These are phyloP conservation scores for Guadua angustifolia DNA, from an alignment of 176 grass and related monocot species.

Conservation along the genomic window DNA sequence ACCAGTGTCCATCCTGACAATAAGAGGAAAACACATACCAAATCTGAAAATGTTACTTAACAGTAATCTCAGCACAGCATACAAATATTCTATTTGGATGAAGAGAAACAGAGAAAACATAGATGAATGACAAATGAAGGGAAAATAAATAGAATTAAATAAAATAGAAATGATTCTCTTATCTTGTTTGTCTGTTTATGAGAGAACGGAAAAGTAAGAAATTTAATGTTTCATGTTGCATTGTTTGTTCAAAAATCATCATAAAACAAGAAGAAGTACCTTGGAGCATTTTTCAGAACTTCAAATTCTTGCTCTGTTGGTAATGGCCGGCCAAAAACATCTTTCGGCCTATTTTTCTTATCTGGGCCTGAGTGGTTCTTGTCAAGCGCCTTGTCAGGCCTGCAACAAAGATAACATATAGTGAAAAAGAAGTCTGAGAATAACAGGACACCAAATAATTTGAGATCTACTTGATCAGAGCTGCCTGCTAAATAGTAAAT, in stretches of 20 bases:
- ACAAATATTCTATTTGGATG: background rate
- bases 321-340: slow-evolving; percentile 85
- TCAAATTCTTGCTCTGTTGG: slow-evolving; percentile 98
- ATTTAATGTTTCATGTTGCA: background rate
- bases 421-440: background rate
- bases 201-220: background rate
- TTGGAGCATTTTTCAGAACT: slow-evolving; percentile 95
- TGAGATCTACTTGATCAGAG: background rate
- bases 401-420: slow-evolving; percentile 32
- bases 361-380: slow-evolving; percentile 50
- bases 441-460: background rate
- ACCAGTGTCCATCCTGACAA: slow-evolving; percentile 84
- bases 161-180: background rate
- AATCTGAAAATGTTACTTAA: slow-evolving; percentile 5
- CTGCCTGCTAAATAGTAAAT: background rate
- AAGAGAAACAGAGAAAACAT: background rate
- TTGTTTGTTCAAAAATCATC: slow-evolving; percentile 7
- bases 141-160: background rate
- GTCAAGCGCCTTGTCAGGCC: slow-evolving; percentile 52
- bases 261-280: slow-evolving; percentile 47
- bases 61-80: background rate
- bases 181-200: background rate
- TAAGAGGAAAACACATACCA: background rate
- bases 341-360: slow-evolving; percentile 86
- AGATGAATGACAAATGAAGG: background rate